phyloP scores from a whole-genome alignment of 495 filamentous ascomycete species.

The Tuber melanosporum region DNA sequence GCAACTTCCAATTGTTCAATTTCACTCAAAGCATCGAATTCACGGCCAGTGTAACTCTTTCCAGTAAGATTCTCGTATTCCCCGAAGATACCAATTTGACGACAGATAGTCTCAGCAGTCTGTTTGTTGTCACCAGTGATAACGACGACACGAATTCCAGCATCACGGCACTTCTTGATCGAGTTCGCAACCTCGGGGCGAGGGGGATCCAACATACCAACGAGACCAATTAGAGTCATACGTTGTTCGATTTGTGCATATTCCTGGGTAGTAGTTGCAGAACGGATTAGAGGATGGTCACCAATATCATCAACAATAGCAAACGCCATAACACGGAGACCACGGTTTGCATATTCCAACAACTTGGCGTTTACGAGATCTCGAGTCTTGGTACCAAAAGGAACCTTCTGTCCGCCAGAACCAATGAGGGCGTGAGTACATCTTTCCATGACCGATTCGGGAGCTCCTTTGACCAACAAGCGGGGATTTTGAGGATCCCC shows the following conservation, averaged over 20 bases:
- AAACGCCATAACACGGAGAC: slow-evolving; percentile 90
- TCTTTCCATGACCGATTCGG: slow-evolving; percentile 85
- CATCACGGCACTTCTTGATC: slow-evolving; percentile 80
- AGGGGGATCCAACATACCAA: slow-evolving; percentile 96
- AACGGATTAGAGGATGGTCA: slow-evolving; percentile 61
- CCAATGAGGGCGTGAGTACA: slow-evolving; percentile 76
- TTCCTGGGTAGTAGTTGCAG: slow-evolving; percentile 71
- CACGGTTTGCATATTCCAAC: slow-evolving; percentile 80
- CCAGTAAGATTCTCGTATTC: slow-evolving; percentile 72
- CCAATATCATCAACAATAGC: slow-evolving; percentile 69
- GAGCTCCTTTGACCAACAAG: slow-evolving; percentile 93
- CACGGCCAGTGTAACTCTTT: slow-evolving; percentile 90
- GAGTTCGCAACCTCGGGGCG: slow-evolving; percentile 85
- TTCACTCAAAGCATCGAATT: slow-evolving; percentile 82
- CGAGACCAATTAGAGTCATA: slow-evolving; percentile 87
- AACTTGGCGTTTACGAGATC: slow-evolving; percentile 68
- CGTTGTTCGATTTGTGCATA: slow-evolving; percentile 83
- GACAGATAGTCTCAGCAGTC: slow-evolving; percentile 95
- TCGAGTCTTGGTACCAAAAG: slow-evolving; percentile 58
- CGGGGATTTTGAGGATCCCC: slow-evolving; percentile 60
- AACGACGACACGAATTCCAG: slow-evolving; percentile 93
- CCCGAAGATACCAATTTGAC: slow-evolving; percentile 91
- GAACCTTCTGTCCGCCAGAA: slow-evolving; percentile 63
- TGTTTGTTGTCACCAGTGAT: slow-evolving; percentile 98
- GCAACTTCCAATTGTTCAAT: slow-evolving; percentile 74